Base-by-base conservation (phyloP, 2,329 filamentous ascomycete genomes). In the Botrytis elliptica region DNA sequence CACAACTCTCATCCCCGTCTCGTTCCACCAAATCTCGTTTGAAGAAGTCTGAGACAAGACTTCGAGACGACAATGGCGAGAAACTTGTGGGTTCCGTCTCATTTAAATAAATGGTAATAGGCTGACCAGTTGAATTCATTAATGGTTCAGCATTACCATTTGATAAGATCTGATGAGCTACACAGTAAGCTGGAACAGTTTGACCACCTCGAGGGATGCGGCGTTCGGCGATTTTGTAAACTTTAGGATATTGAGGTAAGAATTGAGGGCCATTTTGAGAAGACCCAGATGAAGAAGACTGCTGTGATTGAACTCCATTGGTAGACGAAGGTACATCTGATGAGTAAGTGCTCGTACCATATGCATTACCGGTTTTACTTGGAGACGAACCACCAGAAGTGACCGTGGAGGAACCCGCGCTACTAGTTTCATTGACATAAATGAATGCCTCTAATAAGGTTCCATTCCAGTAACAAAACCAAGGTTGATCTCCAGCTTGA, bases 381-480 rank as follows among this genome's bases (percentile, higher is more conserved):
- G 64, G 29, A 18, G 52, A 57, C 46, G 68, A 22, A 46, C 68
- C 65, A 52, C 22, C 65, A 36, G 74, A 57, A 55, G 60, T 42
- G 22, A 62, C 44, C 4, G 75, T 70, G n/a, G 74, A 18, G 52
- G 71, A 71, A 18, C 74, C 87, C 83, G 79, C 73, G 57, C 73
- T 74, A 52, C 76, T 80, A 9, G 77, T 79, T 29, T 79, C 75
- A 71, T 88, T 85, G 71, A 89, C 84, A 78, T 91, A 93, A 65
- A 93, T 86, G 81, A 91, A 92, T 55, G 88, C 87, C 80, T 92
- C 90, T 68, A 92, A 84, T 71, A 89, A 85, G 0, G 90, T 92
- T 22, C 85, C 83, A 79, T 92, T 92, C 89, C 90, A 93, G 80
- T 87, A 88, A 81, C 90, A 93, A 78, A 89, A 91, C 90, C 90